Base-by-base conservation (phyloP, 1,284 basidiomycete species). In the Tremellales sp. region DNA sequence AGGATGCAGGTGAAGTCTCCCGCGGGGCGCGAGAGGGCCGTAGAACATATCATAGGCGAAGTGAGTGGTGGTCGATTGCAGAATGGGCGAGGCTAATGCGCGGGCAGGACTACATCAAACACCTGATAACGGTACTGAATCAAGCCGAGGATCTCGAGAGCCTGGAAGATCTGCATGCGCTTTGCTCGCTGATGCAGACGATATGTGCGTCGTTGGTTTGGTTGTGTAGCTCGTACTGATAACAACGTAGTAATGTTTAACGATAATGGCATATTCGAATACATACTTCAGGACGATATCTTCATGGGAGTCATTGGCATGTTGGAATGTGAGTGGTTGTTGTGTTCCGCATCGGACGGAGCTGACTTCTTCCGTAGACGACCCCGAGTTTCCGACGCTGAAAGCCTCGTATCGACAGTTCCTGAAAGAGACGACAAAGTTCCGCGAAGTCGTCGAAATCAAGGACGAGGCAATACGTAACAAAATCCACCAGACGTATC, bases 381-480 rank as follows among this genome's bases (percentile, higher is more conserved):
- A 97, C 65, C 93, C 94, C 51, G 94, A 97, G 61, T 97, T 94
- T 68, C 94, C 94, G 9, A 78, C 76, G 13, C 83, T 94, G 73
- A 97, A 97, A 74, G 95, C 94, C 37, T 90, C 92, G 58, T 98
- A 97, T 68, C 90, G 94, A 40, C 84, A 93, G 48, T 95, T 95
- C 68, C 82, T 97, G 34, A 78, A 81, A 34, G 79, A 87, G 57
- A 84, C 82, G 12, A 81, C 88, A 4, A 83, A 81, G 41, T 97
- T 90, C 73, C 84, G 88, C 54, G 82, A 92, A 69, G 90, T 92
- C 37, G 83, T 97, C 49, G 78, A 81, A 24, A 86, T 95, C 62
- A 78, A 79, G 35, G 87, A 93, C 60, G 72, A 78, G 18, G 56
- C 68, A 39, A 84, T 94, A 36, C 83, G 84, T 61, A 80, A 80